Percentiles rank a stretch among this genome's conserved stretches.
phyloP scores from a whole-genome alignment of 345 rosid species.

The Bruguiera sexangula region DNA sequence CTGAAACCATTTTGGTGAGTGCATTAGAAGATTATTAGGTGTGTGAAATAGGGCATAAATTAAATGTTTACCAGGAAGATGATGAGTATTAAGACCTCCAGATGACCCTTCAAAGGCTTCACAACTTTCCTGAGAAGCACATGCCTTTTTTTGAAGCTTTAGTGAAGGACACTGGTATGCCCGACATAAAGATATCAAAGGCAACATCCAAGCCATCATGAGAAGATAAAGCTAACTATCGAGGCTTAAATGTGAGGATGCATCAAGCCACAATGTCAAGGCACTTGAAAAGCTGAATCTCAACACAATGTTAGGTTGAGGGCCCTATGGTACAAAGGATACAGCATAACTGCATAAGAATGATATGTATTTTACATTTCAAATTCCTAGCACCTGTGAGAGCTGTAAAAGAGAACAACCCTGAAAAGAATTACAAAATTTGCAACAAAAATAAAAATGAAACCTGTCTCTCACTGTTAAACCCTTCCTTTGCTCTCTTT shows the following conservation, averaged over 20 bases:
- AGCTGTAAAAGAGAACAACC: slow-evolving; percentile 6
- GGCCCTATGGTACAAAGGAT: slow-evolving; percentile 48
- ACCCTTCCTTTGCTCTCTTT: slow-evolving; percentile 89
- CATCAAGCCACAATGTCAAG: slow-evolving; percentile 1
- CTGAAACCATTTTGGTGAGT: too few relatives aligned
- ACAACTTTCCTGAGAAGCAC: slow-evolving; percentile 67
- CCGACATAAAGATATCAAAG: slow-evolving; percentile 86
- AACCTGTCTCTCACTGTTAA: slow-evolving; percentile 83
- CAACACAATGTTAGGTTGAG: slow-evolving; percentile 4
- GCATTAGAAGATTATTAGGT: too few relatives aligned
- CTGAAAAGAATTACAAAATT: too few relatives aligned
- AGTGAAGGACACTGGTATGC: slow-evolving; percentile 91
- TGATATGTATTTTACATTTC: slow-evolving; percentile 19
- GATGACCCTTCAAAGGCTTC: slow-evolving; percentile 75
- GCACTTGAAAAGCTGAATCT: slow-evolving; percentile 14
- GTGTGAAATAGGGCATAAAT: neutral
- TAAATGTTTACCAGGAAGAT: slow-evolving; percentile 40
- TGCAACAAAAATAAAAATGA: slow-evolving; percentile 16
- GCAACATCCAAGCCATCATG: slow-evolving; percentile 65
- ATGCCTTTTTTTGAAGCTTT: slow-evolving; percentile 83
- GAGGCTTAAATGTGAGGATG: slow-evolving; percentile 11
- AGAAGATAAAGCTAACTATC: slow-evolving; percentile 39
- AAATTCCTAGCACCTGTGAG: neutral
- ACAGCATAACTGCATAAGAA: slow-evolving; percentile 83
- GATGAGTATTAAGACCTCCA: slow-evolving; percentile 62